phyloP scores from a whole-genome alignment of 2,329 filamentous ascomycete species.

The Ophiocordyceps australis region DNA sequence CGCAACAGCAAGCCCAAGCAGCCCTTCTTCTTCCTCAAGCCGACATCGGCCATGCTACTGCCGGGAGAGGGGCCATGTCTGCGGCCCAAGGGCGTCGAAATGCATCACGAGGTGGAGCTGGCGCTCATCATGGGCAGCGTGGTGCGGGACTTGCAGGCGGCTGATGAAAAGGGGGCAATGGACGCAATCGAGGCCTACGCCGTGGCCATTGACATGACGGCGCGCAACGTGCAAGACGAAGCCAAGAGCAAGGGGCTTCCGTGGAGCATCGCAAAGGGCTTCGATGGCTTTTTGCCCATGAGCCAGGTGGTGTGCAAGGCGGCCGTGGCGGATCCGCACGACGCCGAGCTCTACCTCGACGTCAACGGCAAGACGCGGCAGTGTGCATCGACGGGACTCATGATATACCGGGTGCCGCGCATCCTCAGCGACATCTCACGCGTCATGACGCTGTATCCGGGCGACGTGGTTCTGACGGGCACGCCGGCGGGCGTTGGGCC shows the following conservation, averaged over 20 bases:
- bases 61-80: slow-evolving; percentile 65
- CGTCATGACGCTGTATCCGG: slow-evolving; percentile 85
- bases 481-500: slow-evolving; percentile 91
- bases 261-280: slow-evolving; percentile 93
- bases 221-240: slow-evolving; percentile 85
- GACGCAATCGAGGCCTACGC: slow-evolving; percentile 76
- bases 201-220: slow-evolving; percentile 92
- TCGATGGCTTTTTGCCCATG: slow-evolving; percentile 91
- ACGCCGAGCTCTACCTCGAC: slow-evolving; percentile 68
- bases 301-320: slow-evolving; percentile 65
- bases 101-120: slow-evolving; percentile 93
- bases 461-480: slow-evolving; percentile 89
- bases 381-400: slow-evolving; percentile 75
- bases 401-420: slow-evolving; percentile 82
- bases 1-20: slow-evolving; percentile 78
- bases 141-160: slow-evolving; percentile 54
- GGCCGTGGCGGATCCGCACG: slow-evolving; percentile 70
- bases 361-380: slow-evolving; percentile 70
- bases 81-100: slow-evolving; percentile 61
- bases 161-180: slow-evolving; percentile 59
- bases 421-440: slow-evolving; percentile 81
- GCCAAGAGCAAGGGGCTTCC: slow-evolving; percentile 90
- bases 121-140: slow-evolving; percentile 75
- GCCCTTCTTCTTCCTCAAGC: slow-evolving; percentile 98
- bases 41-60: slow-evolving; percentile 66